Base-by-base conservation (phyloP, 306 rosid species). In the Quercus agrifolia region DNA sequence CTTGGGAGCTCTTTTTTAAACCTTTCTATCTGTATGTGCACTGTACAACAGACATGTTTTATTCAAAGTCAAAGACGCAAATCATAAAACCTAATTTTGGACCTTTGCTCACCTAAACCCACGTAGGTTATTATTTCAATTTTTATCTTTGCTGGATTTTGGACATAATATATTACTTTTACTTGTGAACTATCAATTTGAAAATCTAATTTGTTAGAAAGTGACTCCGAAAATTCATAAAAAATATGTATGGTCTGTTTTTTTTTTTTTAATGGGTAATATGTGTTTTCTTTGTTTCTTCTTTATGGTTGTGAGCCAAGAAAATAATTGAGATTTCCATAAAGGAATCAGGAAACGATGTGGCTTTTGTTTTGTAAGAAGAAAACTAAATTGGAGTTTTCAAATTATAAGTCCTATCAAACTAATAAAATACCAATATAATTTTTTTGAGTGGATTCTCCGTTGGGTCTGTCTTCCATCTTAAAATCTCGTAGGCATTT, bases 101-200 rank as follows among this genome's bases (percentile, higher is more conserved):
- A 55, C 76, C 72, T 78, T 74, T 68, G 82, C 80, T 81, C 72
- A 83, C 80, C 86, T 71, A 77, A 78, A 74, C 80, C 86, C 84
- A 84, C 86, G 77, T 44, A 84, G 78, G 85, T 76, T 69, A 77
- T 80, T 35, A 80, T 83, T 84, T 86, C 77, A 30, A 19, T 9
- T 33, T 76, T 74, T 33, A 80, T 81, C 78, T 85, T 81, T 71
- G 8, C 13, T 11, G 31, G 27, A 21, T 59, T 59, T 59, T 59
- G 14, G 12, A 11, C n/a, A 20, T 19, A 8, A 20, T 7, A 11
- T 20, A 58, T 25, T 7, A 8, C 12, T 58, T 21, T 63, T 14
- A 6, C 28, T 17, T 63, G 5, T 27, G 35, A 15, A 28, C 15
- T 9, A n/a, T n/a, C n/a, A 57, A 19, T 57, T 57, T 57, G 10